A percentile compares a stretch with the other conserved stretches of the same genome.
Evolutionary conservation across 345 rosid genomes (phyloP).

Genomic region (Bruguiera parviflora): DNA sequence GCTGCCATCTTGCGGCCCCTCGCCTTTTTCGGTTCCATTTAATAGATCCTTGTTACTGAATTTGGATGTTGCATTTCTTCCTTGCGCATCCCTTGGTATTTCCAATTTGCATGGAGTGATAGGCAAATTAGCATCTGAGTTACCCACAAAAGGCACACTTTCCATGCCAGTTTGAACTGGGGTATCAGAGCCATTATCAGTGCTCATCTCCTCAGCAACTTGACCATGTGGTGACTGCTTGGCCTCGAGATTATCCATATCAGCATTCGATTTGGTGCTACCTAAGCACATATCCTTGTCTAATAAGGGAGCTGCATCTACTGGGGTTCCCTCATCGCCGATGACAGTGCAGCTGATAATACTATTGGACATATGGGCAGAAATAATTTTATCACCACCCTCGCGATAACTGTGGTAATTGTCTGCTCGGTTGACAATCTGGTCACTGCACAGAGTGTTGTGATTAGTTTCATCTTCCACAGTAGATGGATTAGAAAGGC

Average conservation of each 20-base stretch:
- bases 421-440: conserved; percentile 42
- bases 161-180: conserved; percentile 40
- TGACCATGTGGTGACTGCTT: conserved; percentile 31
- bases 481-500: conserved; percentile 77
- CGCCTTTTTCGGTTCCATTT: conserved; percentile 35
- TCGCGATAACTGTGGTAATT: conserved; percentile 39
- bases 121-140: conserved; percentile 55
- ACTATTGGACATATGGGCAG: conserved; percentile 30
- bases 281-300: conserved; percentile 29
- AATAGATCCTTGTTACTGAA: conserved; percentile 39
- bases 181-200: conserved; percentile 37
- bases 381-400: conserved; percentile 35
- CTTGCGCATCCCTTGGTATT: conserved; percentile 46
- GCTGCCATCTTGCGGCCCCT: conserved; percentile 55
- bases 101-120: conserved; percentile 79
- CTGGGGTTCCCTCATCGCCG: conserved; percentile 22
- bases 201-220: conserved; percentile 39
- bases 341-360: conserved; percentile 26
- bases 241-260: conserved; percentile 32
- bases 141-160: conserved; percentile 38
- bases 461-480: conserved; percentile 85
- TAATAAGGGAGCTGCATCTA: conserved; percentile 34
- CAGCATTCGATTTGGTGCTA: conserved; percentile 31
- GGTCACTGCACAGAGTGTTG: conserved; percentile 34
- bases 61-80: conserved; percentile 45